Conservation (phyloP, 1,284 basidiomycete genomes). For the Boletus calvinii region DNA sequence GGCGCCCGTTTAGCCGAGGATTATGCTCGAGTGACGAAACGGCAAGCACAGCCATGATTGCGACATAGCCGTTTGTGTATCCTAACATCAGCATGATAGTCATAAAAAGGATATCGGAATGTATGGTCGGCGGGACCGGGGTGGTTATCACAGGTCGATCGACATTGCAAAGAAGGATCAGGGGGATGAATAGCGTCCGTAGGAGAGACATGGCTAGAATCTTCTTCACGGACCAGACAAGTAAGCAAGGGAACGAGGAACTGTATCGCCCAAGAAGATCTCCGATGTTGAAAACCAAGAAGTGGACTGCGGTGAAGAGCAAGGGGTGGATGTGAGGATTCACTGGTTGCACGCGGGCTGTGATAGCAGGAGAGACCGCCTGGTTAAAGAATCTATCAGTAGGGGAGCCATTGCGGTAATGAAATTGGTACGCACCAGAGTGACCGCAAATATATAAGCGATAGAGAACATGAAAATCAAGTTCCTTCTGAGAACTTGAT, state of each 20-base stretch:
- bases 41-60: background rate
- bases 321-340: background rate
- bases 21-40: constrained; percentile 5
- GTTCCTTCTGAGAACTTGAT: background rate
- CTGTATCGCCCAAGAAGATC: background rate
- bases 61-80: background rate
- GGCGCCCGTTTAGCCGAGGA: background rate
- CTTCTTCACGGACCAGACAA: constrained; percentile 2
- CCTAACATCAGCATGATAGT: background rate
- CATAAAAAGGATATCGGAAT: constrained; percentile 4
- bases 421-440: background rate
- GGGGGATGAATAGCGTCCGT: background rate
- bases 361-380: background rate
- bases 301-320: background rate
- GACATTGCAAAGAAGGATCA: background rate
- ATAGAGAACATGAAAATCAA: constrained; percentile 4
- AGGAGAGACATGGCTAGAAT: constrained; percentile 1
- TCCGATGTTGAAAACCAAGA: background rate
- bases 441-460: background rate
- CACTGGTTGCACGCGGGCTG: background rate
- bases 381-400: background rate
- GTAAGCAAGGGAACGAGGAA: background rate
- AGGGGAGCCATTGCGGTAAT: too few relatives aligned
- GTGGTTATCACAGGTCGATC: background rate
- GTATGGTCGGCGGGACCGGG: background rate